These are phyloP conservation scores for Phytophthora vignae DNA, from an alignment of 352 stramenopile species.

Conservation along the genomic window DNA sequence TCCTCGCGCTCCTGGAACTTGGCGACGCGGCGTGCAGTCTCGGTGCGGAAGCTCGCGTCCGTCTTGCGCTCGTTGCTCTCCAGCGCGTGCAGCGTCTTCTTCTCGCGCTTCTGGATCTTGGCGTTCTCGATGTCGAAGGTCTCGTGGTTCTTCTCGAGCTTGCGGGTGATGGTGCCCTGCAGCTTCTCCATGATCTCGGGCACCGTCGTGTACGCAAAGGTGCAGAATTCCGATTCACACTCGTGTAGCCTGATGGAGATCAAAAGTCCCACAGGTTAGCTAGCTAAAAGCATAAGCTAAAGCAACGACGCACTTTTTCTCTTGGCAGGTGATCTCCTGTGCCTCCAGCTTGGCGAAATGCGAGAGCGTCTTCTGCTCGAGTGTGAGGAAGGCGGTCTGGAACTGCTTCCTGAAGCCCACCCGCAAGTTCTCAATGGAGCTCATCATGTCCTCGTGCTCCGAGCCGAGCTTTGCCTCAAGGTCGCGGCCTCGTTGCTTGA, in stretches of 20 bases:
- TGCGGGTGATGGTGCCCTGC: conserved; percentile 87
- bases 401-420: conserved; percentile 57
- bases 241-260: conserved; percentile 50
- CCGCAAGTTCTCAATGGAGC: conserved; percentile 62
- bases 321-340: conserved; percentile 53
- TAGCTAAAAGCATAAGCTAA: not conserved
- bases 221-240: conserved; percentile 58
- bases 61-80: conserved; percentile 73
- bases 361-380: conserved; percentile 67
- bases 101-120: conserved; percentile 92
- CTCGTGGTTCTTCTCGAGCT: conserved; percentile 91
- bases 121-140: conserved; percentile 94
- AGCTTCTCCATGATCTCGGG: conserved; percentile 90
- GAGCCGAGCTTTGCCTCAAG: conserved; percentile 58
- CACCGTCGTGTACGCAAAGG: conserved; percentile 88
- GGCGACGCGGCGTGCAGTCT: conserved; percentile 61
- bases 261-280: not conserved
- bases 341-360: conserved; percentile 69
- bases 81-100: conserved; percentile 83
- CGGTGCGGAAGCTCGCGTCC: conserved; percentile 67
- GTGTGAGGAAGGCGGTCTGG: conserved; percentile 51
- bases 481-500: conserved; percentile 63
- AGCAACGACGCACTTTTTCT: conserved; percentile 48
- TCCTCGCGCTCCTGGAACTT: conserved; percentile 76
- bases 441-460: conserved; percentile 72